phyloP scores from a whole-genome alignment of 2,329 filamentous ascomycete species.

The Alternaria novae-zelandiae region DNA sequence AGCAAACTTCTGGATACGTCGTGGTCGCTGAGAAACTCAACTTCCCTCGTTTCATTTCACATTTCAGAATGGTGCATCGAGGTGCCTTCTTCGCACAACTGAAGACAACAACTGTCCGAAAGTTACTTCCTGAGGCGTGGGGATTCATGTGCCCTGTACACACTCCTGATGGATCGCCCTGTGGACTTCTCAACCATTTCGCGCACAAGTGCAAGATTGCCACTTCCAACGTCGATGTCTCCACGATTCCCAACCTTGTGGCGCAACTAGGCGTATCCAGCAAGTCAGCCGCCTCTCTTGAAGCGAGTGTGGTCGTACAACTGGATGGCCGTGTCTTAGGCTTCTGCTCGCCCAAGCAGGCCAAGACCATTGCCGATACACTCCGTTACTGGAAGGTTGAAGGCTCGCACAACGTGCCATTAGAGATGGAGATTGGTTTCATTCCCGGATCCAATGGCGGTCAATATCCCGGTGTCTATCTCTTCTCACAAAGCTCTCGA shows the following conservation, averaged over 20 bases:
- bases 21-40: slow-evolving; percentile 93
- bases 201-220: slow-evolving; percentile 93
- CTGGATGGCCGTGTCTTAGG: slow-evolving; percentile 89
- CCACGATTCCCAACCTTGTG: slow-evolving; percentile 74
- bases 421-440: slow-evolving; percentile 88
- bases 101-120: slow-evolving; percentile 96
- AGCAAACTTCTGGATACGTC: slow-evolving; percentile 93
- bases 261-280: slow-evolving; percentile 79
- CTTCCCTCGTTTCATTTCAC: slow-evolving; percentile 96
- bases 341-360: slow-evolving; percentile 86
- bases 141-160: slow-evolving; percentile 94
- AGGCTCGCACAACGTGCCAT: slow-evolving; percentile 78
- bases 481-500: slow-evolving; percentile 81
- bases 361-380: slow-evolving; percentile 80
- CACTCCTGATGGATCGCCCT: slow-evolving; percentile 94
- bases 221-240: slow-evolving; percentile 76
- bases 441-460: slow-evolving; percentile 86
- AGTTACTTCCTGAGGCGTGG: slow-evolving; percentile 95
- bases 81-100: slow-evolving; percentile 98
- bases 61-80: slow-evolving; percentile 99
- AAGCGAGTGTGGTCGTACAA: slow-evolving; percentile 87
- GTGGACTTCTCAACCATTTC: slow-evolving; percentile 92
- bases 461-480: slow-evolving; percentile 95
- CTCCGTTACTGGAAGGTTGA: slow-evolving; percentile 96
- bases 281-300: slow-evolving; percentile 76